These are phyloP conservation scores for Evernia prunastri DNA, from an alignment of 495 filamentous ascomycete species.

Conservation along the genomic window DNA sequence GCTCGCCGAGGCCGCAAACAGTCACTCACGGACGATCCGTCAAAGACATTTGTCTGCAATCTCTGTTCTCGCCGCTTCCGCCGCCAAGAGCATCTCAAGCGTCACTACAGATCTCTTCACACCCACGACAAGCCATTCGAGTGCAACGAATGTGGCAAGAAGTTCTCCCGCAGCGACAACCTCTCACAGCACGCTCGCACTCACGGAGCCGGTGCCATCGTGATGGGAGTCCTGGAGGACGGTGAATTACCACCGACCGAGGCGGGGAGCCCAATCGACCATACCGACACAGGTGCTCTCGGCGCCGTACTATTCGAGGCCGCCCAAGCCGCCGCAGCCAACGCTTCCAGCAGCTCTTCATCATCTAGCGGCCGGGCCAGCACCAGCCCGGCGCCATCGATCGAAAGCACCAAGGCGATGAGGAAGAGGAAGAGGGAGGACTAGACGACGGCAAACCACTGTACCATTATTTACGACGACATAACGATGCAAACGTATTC, in stretches of 20 bases:
- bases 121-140: constrained; percentile 98
- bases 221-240: constrained; percentile 77
- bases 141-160: constrained; percentile 96
- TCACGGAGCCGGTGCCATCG: constrained; percentile 81
- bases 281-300: constrained; percentile 55
- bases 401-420: constrained; percentile 44
- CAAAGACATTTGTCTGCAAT: constrained; percentile 96
- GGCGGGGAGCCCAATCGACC: constrained; percentile 40
- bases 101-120: constrained; percentile 96
- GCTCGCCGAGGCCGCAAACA: constrained; percentile 97
- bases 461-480: constrained; percentile 28
- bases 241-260: constrained; percentile 47
- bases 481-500: constrained; percentile 23
- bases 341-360: constrained; percentile 44
- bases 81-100: constrained; percentile 97
- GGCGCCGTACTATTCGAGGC: constrained; percentile 71
- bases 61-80: constrained; percentile 96
- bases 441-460: constrained; percentile 38
- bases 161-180: constrained; percentile 97
- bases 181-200: constrained; percentile 92
- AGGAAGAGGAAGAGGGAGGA: constrained; percentile 76
- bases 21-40: constrained; percentile 94
- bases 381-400: constrained; percentile 38
- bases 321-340: constrained; percentile 56
- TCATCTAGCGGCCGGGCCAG: constrained; percentile 45